Percentiles rank a stretch among this genome's conserved stretches.
These are phyloP conservation scores for Musa schizocarpa DNA, from an alignment of 176 grass and related monocot species.

Conservation along the genomic window DNA sequence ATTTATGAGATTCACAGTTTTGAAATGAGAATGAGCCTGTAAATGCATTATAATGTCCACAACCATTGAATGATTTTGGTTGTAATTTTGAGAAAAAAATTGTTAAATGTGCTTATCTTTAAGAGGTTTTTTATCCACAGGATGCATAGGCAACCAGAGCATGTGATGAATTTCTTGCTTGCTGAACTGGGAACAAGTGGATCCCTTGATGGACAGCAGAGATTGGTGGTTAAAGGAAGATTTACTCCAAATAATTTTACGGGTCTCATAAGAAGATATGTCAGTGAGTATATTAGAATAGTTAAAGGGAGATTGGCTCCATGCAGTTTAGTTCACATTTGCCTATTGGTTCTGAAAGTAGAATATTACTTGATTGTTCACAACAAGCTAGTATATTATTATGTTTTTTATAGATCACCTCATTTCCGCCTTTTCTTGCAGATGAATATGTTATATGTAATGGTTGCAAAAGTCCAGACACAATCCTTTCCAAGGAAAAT, in stretches of 20 bases:
- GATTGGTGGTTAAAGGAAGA: slow-evolving; percentile 81
- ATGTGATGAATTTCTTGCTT: slow-evolving; percentile 87
- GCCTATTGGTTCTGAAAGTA: neutral
- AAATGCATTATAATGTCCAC: neutral
- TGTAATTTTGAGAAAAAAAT: neutral
- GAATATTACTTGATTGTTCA: neutral
- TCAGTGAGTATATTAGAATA: slow-evolving; percentile 41
- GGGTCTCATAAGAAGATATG: slow-evolving; percentile 66
- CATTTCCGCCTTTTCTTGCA: slow-evolving; percentile 16
- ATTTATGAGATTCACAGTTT: neutral
- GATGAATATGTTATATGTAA: slow-evolving; percentile 87
- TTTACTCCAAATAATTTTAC: slow-evolving; percentile 69
- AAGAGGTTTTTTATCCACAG: slow-evolving; percentile 22
- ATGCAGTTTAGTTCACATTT: neutral
- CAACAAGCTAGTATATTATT: neutral
- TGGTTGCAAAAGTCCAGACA: slow-evolving; percentile 82
- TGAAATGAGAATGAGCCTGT: neutral
- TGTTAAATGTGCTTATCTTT: neutral
- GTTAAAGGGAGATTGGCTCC: neutral
- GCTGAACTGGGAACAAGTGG: slow-evolving; percentile 80
- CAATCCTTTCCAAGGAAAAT: slow-evolving; percentile 78
- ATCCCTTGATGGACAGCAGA: slow-evolving; percentile 83
- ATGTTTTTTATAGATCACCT: neutral
- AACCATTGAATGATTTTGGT: neutral
- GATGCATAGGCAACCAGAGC: slow-evolving; percentile 87